Conservation (phyloP, 202 grass and related monocot species). For the Digitaria exilis region DNA sequence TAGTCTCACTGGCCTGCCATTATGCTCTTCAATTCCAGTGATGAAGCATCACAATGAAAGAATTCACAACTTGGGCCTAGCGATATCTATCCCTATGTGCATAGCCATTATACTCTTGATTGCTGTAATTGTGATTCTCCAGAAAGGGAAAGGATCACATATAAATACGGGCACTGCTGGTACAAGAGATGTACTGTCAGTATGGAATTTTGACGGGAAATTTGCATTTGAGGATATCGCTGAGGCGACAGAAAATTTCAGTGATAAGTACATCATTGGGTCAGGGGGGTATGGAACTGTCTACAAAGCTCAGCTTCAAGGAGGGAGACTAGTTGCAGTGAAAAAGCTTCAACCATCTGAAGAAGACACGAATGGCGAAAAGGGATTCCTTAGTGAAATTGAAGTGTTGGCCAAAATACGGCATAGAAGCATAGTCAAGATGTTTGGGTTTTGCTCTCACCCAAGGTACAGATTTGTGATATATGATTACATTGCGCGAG, state of each 20-base stretch:
- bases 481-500: neutral
- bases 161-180: neutral
- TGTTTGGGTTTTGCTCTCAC: neutral
- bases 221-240: neutral
- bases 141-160: neutral
- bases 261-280: neutral
- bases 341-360: neutral
- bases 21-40: neutral
- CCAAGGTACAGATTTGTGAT: neutral
- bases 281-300: neutral
- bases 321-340: neutral
- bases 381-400: neutral
- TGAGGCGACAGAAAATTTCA: neutral
- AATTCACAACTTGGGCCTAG: neutral
- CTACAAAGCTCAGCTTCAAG: slow-evolving; percentile 5
- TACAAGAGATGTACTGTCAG: neutral
- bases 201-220: slow-evolving; percentile 25
- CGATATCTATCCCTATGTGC: neutral
- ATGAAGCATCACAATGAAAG: neutral
- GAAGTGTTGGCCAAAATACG: neutral
- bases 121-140: neutral
- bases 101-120: neutral
- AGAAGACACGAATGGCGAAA: neutral
- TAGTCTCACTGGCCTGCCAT: slow-evolving; percentile 1
- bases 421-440: neutral